These are phyloP conservation scores for Hansenula lynferdii DNA, from an alignment of 1,139 yeast species.

Conservation along the genomic window DNA sequence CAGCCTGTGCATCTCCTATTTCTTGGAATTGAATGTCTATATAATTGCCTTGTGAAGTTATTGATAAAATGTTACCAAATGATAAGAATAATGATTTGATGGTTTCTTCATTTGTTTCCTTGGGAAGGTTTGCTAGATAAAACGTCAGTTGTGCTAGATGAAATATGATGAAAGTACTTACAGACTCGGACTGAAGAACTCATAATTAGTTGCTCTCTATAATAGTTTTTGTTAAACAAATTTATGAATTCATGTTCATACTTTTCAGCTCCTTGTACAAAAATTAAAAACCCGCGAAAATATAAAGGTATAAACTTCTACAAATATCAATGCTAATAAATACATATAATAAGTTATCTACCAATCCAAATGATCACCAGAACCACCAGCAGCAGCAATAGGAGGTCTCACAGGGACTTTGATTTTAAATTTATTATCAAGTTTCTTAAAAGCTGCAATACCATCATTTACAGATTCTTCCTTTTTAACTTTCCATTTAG, in stretches of 20 bases:
- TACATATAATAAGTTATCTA: background rate
- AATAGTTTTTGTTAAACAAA: too few relatives aligned
- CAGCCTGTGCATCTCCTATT: constrained; percentile 24
- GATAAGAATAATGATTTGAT: constrained; percentile 23
- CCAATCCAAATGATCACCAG: constrained; percentile 11
- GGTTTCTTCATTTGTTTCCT: constrained; percentile 11
- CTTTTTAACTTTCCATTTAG: constrained; percentile 26
- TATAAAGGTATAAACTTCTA: too few relatives aligned
- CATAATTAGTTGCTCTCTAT: constrained; percentile 3
- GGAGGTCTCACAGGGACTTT: constrained; percentile 17
- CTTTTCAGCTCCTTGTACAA: too few relatives aligned
- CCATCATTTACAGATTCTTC: constrained; percentile 14
- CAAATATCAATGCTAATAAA: background rate
- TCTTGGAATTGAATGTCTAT: constrained; percentile 24
- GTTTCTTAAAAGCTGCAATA: constrained; percentile 7
- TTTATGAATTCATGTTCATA: too few relatives aligned
- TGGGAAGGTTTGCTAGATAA: constrained; percentile 23
- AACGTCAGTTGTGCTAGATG: background rate
- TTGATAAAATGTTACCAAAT: constrained; percentile 25
- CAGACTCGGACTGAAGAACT: constrained; percentile 11
- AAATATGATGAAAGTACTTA: too few relatives aligned
- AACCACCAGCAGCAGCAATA: constrained; percentile 8
- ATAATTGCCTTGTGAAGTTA: constrained; percentile 5
- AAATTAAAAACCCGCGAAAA: too few relatives aligned
- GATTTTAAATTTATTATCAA: constrained; percentile 16